Percentiles rank a stretch among this genome's conserved stretches.
Conservation (phyloP, 2,329 filamentous ascomycete species). For the Cladosporium oxysporum region DNA sequence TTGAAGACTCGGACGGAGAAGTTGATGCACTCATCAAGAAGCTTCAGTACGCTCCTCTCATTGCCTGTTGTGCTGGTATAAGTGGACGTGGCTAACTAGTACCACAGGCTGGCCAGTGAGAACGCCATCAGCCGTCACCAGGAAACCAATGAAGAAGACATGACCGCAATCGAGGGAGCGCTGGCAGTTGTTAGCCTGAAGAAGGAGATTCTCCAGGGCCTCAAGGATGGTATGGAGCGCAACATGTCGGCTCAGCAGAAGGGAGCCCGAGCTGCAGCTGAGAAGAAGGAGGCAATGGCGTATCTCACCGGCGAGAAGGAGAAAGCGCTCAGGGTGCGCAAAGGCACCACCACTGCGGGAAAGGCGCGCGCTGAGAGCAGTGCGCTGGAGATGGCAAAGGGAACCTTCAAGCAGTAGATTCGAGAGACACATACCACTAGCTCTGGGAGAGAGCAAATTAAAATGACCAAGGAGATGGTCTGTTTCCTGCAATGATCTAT, state of each 20-base stretch:
- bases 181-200: neutral
- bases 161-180: neutral
- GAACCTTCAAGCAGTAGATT: neutral
- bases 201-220: neutral
- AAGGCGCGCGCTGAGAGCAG: neutral
- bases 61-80: neutral
- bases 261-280: neutral
- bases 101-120: neutral
- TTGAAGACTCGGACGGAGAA: neutral
- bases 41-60: neutral
- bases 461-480: neutral
- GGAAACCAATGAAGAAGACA: neutral
- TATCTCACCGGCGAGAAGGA: neutral
- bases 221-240: neutral
- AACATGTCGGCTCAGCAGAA: neutral
- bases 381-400: slow-evolving; percentile 2
- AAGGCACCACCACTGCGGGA: neutral
- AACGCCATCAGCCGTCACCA: neutral
- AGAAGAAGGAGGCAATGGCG: neutral
- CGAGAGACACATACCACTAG: neutral
- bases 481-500: neutral
- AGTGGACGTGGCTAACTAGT: neutral
- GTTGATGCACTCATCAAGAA: neutral
- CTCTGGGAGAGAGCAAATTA: neutral
- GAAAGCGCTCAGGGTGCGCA: neutral